Evolutionary conservation across 208 protist species (phyloP).

Genomic region (Leishmania gerbilli): DNA sequence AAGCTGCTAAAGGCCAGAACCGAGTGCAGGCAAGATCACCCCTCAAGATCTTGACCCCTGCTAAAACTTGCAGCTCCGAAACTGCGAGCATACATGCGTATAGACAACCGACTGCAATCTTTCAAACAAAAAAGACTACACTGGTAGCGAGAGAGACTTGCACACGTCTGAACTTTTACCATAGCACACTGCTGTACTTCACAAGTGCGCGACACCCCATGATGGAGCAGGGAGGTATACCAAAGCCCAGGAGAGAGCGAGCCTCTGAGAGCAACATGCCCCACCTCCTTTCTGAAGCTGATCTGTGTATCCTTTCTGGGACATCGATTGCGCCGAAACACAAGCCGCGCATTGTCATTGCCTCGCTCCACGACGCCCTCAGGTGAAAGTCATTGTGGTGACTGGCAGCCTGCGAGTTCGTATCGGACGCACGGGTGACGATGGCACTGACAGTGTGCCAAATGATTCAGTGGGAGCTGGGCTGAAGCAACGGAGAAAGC

Average conservation of each 20-base stretch:
- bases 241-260: not conserved
- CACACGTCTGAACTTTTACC: not conserved
- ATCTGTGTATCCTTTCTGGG: not conserved
- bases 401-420: not conserved
- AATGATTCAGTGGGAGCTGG: not conserved
- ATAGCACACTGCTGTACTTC: too few species aligned
- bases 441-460: not conserved
- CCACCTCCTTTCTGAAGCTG: not conserved
- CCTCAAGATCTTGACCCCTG: not conserved
- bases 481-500: not conserved
- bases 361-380: not conserved
- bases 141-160: not conserved
- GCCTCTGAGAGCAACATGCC: not conserved
- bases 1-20: not conserved
- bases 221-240: not conserved
- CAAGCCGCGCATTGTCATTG: not conserved
- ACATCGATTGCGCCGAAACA: not conserved
- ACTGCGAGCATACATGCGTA: not conserved
- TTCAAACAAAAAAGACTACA: not conserved
- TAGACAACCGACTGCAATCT: not conserved
- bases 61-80: not conserved
- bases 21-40: not conserved
- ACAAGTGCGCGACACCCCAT: not conserved
- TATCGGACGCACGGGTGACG: not conserved
- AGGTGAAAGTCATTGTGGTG: not conserved